Evolutionary conservation across 1,284 basidiomycete species (phyloP).

Genomic region (Naganishia sp.): DNA sequence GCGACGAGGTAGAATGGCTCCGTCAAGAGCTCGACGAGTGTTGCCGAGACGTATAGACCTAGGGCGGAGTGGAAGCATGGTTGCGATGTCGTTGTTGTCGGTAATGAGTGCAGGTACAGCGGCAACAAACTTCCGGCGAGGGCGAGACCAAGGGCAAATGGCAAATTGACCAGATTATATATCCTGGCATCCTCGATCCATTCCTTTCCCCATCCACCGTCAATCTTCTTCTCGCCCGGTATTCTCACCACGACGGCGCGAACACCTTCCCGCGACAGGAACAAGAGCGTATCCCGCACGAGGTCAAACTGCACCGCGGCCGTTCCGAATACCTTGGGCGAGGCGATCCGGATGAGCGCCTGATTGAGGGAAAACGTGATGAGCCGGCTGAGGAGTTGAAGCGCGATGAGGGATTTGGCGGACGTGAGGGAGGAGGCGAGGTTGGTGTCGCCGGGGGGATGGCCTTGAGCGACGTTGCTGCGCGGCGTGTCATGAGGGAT

Average conservation of each 20-base stretch:
- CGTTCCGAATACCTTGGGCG: constrained; percentile 82
- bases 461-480: too few relatives aligned
- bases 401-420: constrained; percentile 68
- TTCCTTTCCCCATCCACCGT: constrained; percentile 31
- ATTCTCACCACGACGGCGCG: constrained; percentile 69
- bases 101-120: constrained; percentile 60
- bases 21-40: constrained; percentile 71
- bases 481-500: not conserved
- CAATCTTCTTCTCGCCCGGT: constrained; percentile 34
- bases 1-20: constrained; percentile 82
- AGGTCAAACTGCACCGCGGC: constrained; percentile 84
- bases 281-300: constrained; percentile 83
- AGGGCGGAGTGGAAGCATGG: constrained; percentile 67
- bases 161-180: constrained; percentile 62
- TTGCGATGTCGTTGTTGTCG: constrained; percentile 62
- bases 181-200: constrained; percentile 33
- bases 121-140: constrained; percentile 58
- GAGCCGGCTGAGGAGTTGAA: constrained; percentile 79
- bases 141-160: constrained; percentile 63
- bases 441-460: not conserved
- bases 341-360: constrained; percentile 75
- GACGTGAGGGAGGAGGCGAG: constrained; percentile 22
- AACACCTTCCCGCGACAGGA: constrained; percentile 87
- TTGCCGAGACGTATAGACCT: constrained; percentile 68
- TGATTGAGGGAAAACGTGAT: constrained; percentile 90